Evolutionary conservation across 2,329 filamentous ascomycete genomes (phyloP).

Genomic region (Neopestalotiopsis sp.): DNA sequence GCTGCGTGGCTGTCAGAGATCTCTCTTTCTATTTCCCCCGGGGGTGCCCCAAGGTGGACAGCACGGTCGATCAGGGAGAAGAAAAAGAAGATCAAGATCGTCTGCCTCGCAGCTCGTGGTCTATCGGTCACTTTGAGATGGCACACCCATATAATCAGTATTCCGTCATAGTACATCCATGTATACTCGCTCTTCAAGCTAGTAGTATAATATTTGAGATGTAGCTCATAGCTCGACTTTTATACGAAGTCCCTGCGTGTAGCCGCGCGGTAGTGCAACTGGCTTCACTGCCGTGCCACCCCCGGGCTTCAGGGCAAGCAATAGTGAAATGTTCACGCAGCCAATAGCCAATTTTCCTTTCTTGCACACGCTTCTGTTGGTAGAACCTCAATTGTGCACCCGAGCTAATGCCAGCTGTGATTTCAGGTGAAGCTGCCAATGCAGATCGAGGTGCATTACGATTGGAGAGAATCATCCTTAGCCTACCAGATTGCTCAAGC

Average conservation of each 20-base stretch:
- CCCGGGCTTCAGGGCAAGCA: background rate
- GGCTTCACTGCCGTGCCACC: background rate
- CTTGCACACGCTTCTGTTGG: background rate
- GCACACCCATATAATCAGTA: background rate
- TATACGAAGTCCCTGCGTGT: constrained; percentile 4
- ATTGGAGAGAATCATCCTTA: background rate
- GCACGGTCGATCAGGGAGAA: background rate
- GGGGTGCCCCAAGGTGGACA: background rate
- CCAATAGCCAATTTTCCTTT: background rate
- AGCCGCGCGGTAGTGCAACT: constrained; percentile 15
- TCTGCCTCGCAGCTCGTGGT: background rate
- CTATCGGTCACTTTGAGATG: background rate
- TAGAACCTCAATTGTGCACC: background rate
- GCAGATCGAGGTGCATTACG: background rate
- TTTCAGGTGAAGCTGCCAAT: constrained; percentile 16
- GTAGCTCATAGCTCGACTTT: background rate
- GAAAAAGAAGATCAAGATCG: background rate
- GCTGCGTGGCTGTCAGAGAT: background rate
- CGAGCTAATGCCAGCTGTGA: constrained; percentile 6
- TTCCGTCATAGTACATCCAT: background rate
- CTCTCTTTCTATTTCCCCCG: background rate
- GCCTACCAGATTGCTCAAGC: background rate
- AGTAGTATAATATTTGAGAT: background rate
- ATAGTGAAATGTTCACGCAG: background rate
- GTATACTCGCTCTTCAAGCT: background rate